These are phyloP conservation scores for Thermochaetoides dissita DNA, from an alignment of 2,329 filamentous ascomycete species.

Conservation along the genomic window DNA sequence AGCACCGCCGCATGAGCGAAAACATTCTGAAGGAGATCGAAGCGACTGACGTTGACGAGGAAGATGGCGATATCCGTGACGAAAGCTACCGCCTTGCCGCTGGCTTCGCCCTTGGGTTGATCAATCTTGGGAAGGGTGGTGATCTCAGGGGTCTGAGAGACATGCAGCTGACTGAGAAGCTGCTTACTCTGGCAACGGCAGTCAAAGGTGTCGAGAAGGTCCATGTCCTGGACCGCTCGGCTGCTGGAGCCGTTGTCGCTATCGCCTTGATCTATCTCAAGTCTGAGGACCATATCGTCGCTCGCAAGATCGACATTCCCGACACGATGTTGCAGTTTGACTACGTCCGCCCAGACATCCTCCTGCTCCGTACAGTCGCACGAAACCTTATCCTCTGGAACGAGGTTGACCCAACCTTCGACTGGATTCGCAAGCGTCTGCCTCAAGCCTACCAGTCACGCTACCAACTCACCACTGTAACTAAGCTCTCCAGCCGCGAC, in stretches of 20 bases:
- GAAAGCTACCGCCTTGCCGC: constrained; percentile 94
- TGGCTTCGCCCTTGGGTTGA: constrained; percentile 82
- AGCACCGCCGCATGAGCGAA: constrained; percentile 96
- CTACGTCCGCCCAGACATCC: constrained; percentile 84
- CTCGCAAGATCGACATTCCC: constrained; percentile 84
- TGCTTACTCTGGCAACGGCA: constrained; percentile 72
- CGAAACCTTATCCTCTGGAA: constrained; percentile 91
- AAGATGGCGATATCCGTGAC: constrained; percentile 73
- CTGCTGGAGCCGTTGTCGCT: constrained; percentile 83
- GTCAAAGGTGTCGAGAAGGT: constrained; percentile 85
- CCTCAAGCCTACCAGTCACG: constrained; percentile 54
- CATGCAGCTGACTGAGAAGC: constrained; percentile 80
- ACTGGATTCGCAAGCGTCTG: constrained; percentile 64
- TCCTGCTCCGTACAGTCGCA: constrained; percentile 77
- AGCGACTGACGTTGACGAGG: constrained; percentile 67
- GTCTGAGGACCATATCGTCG: constrained; percentile 73
- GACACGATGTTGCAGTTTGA: constrained; percentile 85
- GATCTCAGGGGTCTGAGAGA: constrained; percentile 82
- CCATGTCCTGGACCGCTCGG: constrained; percentile 83
- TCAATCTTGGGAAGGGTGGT: constrained; percentile 84
- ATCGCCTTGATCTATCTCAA: constrained; percentile 94
- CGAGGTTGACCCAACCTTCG: constrained; percentile 54
- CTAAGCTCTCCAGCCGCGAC: constrained; percentile 60
- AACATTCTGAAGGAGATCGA: constrained; percentile 98
- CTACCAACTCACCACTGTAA: constrained; percentile 44